phyloP scores from a whole-genome alignment of 345 rosid genomes.

The Eucalyptus decipiens region DNA sequence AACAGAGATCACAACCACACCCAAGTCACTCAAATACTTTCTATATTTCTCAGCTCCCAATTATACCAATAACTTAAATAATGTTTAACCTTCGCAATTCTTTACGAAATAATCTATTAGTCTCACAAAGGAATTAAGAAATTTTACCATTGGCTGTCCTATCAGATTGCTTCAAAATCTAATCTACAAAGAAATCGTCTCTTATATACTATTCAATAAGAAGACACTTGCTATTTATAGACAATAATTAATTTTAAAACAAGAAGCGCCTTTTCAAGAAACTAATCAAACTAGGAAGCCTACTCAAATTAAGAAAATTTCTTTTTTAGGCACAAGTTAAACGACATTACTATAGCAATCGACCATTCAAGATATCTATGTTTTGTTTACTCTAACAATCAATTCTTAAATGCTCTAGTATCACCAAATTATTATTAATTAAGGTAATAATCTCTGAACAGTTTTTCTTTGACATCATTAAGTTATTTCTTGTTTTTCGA shows the following conservation, averaged over 20 bases:
- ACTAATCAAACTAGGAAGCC: not conserved
- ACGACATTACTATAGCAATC: too few relatives aligned
- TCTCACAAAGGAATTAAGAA: not conserved
- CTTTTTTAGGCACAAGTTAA: not conserved
- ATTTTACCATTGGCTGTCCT: not conserved
- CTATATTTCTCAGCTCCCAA: too few relatives aligned
- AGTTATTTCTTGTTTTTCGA: too few relatives aligned
- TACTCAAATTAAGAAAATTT: not conserved
- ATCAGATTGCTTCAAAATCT: not conserved
- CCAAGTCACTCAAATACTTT: too few relatives aligned
- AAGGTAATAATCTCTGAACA: too few relatives aligned
- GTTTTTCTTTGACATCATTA: too few relatives aligned
- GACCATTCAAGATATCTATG: too few relatives aligned
- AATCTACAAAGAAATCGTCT: not conserved
- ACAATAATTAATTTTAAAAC: not conserved
- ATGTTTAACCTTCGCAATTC: not conserved
- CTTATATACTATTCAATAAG: not conserved
- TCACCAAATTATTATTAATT: too few relatives aligned
- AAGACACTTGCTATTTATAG: not conserved
- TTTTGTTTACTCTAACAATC: too few relatives aligned
- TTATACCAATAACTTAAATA: too few relatives aligned
- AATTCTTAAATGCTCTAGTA: too few relatives aligned
- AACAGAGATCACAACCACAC: accelerated
- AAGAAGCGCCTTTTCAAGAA: not conserved
- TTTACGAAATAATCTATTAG: too few relatives aligned